These are phyloP conservation scores for Madurella mycetomatis DNA, from an alignment of 2,329 filamentous ascomycete species.

Conservation along the genomic window DNA sequence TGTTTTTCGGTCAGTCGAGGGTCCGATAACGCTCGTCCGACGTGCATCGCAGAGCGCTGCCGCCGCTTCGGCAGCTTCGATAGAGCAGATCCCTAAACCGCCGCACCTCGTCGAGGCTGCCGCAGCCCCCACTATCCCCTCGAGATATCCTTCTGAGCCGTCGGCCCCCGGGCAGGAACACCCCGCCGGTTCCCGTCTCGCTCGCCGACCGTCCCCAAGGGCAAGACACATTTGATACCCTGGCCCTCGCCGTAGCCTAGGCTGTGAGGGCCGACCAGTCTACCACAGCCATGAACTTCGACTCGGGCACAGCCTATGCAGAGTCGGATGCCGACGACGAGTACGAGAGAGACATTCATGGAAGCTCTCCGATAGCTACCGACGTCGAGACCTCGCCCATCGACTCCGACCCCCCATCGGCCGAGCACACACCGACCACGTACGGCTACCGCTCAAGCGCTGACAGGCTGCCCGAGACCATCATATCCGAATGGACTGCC, in stretches of 20 bases:
- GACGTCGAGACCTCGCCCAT: constrained; percentile 67
- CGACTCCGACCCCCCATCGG: constrained; percentile 65
- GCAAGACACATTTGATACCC: neutral
- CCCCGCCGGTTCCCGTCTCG: constrained; percentile 4
- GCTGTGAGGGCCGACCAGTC: constrained; percentile 21
- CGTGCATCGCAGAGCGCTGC: neutral
- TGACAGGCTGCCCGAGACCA: constrained; percentile 66
- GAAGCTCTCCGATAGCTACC: constrained; percentile 60
- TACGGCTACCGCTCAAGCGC: constrained; percentile 63
- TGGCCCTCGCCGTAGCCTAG: constrained; percentile 21
- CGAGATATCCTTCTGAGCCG: constrained; percentile 28
- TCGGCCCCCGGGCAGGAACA: constrained; percentile 4
- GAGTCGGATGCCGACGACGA: constrained; percentile 81
- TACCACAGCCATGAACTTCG: constrained; percentile 26
- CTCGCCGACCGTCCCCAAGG: neutral
- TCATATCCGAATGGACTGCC: constrained; percentile 74
- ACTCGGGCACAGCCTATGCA: constrained; percentile 61
- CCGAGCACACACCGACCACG: constrained; percentile 75
- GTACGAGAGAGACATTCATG: constrained; percentile 68
- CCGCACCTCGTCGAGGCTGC: constrained; percentile 4
- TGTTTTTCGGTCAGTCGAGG: neutral
- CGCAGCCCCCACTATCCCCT: constrained; percentile 17
- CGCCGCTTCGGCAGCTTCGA: neutral
- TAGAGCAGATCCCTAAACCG: constrained; percentile 3
- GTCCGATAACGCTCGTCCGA: too few relatives aligned